Base-by-base conservation (phyloP, 306 rosid genomes). In the Citrullus mucosospermus region DNA sequence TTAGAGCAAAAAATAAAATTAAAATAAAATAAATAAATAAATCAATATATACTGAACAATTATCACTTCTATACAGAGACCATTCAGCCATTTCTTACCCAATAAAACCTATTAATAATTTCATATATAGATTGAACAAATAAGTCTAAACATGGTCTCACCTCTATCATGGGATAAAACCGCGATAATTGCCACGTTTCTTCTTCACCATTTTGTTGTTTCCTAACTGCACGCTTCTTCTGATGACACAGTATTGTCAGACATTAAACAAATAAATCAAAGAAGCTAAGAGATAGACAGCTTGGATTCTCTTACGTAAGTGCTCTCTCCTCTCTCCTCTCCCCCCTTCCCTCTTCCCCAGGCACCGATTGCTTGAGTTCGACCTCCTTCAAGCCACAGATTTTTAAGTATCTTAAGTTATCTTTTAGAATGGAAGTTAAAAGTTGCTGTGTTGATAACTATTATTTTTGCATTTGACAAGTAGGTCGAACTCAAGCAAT, bases 91-190 rank as follows among this genome's bases (percentile, higher is more conserved):
- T 17, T 28, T 51, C 6, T 73, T 74, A 53, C 14, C 59, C 32
- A 25, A 28, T 4, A 38, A 51, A 16, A 73, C 22, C 60, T 22
- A 8, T 73, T 53, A 54, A 17, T 32, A 18, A 74, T 13, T 46
- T 32, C 63, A 53, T 74, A 28, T 22, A 71, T 34, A 8, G 63
- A 74, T 74, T 74, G 63, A 74, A 74, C 48, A 54, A 53, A 74
- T n/a, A 54, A 55, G 78, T 18, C 9, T 20, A 58, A 83, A 70
- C 68, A 0, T 30, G 41, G 54, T 67, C 60, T 62, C 83, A 93
- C 99, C 99, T 95, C 99, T 81, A 95, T 84, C 10, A 92, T 88
- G 78, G 99, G 99, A 83, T 89, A 95, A 83, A 95, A 95, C 79
- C 96, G 97, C 8, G 97, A 87, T 63, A 95, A 85, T 76, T 92